These are phyloP conservation scores for Diaporthe ilicicola DNA, from an alignment of 2,329 filamentous ascomycete genomes.

Conservation along the genomic window DNA sequence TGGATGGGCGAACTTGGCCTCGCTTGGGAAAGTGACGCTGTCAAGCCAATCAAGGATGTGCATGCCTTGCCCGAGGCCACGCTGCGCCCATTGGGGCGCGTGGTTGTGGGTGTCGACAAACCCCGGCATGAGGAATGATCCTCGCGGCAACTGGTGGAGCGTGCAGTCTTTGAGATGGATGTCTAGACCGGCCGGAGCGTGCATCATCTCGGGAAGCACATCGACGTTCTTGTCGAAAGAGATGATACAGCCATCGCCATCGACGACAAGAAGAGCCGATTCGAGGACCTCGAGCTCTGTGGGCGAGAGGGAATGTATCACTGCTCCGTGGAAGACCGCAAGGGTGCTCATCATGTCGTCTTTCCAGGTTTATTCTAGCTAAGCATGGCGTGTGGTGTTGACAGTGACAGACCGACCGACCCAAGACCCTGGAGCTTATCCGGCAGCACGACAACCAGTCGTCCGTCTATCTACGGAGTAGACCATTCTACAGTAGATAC, in stretches of 20 bases:
- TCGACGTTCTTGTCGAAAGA: slow-evolving; percentile 37
- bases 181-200: slow-evolving; percentile 29
- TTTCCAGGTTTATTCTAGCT: background rate
- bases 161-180: slow-evolving; percentile 33
- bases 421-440: no score
- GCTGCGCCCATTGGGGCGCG: slow-evolving; percentile 64
- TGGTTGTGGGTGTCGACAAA: slow-evolving; percentile 76
- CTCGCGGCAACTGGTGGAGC: slow-evolving; percentile 45
- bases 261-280: slow-evolving; percentile 34
- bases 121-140: slow-evolving; percentile 65
- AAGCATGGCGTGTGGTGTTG: background rate
- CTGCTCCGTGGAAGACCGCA: slow-evolving; percentile 23
- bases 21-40: slow-evolving; percentile 70
- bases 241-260: slow-evolving; percentile 40
- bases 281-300: slow-evolving; percentile 27
- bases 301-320: slow-evolving; percentile 26
- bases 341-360: background rate
- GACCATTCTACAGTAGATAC: no score
- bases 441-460: no score
- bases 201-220: background rate
- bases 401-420: no score
- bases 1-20: slow-evolving; percentile 66
- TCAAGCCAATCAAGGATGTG: slow-evolving; percentile 71
- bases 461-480: no score
- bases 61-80: slow-evolving; percentile 58